Base-by-base conservation (phyloP, 1,139 yeast genomes). In the Candida pseudoviswanathii region DNA sequence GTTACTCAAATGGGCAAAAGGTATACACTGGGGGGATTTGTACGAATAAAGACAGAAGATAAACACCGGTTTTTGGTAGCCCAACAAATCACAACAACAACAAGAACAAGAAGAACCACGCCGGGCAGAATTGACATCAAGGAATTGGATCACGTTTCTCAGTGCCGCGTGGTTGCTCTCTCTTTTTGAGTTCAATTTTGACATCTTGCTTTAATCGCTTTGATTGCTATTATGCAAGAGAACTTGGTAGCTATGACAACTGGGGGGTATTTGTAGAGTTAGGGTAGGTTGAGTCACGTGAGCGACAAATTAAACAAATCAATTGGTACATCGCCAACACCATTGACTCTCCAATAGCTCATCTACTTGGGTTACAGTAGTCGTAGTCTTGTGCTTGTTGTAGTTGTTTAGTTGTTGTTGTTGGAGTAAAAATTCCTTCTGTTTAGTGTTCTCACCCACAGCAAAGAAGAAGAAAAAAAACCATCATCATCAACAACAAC, bases 401-500 rank as follows among this genome's bases (percentile, higher is more conserved):
- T n/a, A n/a, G n/a, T n/a, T 7, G 11, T 31, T 31, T 6, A 11
- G 16, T 31, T 11, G 10, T 31, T 4, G 34, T 33, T 33, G n/a
- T n/a, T n/a, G n/a, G n/a, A n/a, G n/a, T n/a, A n/a, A n/a, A 26
- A 26, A 11, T 29, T 27, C 21, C 25, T n/a, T 11, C 7, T 26
- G 6, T 29, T 30, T 27, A 11, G 27, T 10, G 27, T 26, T 40
- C 43, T n/a, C 43, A 29, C 34, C n/a, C 34, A 40, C 43, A 40
- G 10, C 16, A 10, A 29, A 21, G 7, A 29, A 27, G 8, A 29
- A 27, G 7, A 11, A 37, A 8, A 37, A 37, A 22, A 22, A 37
- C 9, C 40, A 37, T 37, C 41, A 37, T 25, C 41, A 37, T 10
- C 41, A 37, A 37, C 41, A 37, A 37, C 41, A 37, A 36, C 39